A percentile compares a stretch with the other conserved stretches of the same genome.
These are phyloP conservation scores for Penicillium rolfsii DNA, from an alignment of 2,329 filamentous ascomycete species.

Conservation along the genomic window DNA sequence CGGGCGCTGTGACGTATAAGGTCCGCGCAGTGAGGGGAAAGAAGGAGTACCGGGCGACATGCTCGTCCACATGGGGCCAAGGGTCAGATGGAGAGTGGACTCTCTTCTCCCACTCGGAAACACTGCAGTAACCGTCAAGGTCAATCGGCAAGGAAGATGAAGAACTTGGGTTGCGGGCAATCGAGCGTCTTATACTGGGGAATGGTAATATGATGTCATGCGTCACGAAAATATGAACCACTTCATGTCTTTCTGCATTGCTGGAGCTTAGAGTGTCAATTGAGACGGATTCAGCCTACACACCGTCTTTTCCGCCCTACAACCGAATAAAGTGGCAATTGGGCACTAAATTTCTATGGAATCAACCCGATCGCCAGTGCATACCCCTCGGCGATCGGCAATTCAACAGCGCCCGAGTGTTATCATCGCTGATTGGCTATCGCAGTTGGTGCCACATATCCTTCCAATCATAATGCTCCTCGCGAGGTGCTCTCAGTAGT, in stretches of 20 bases:
- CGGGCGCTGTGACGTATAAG: constrained; percentile 40
- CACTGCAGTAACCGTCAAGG: constrained; percentile 27
- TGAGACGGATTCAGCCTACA: not conserved
- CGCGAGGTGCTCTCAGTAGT: not conserved
- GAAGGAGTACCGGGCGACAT: constrained; percentile 34
- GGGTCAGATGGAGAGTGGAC: constrained; percentile 45
- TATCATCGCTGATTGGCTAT: not conserved
- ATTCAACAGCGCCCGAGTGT: not conserved
- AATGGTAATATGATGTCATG: constrained; percentile 3
- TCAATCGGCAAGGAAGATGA: not conserved
- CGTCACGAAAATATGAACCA: constrained; percentile 2
- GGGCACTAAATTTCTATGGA: not conserved
- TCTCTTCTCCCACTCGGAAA: constrained; percentile 42
- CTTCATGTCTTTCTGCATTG: not conserved
- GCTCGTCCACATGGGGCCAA: constrained; percentile 43
- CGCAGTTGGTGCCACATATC: not conserved
- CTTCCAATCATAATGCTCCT: not conserved
- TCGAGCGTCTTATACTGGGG: constrained; percentile 2
- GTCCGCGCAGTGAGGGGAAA: constrained; percentile 35
- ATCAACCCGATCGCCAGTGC: not conserved
- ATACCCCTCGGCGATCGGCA: not conserved
- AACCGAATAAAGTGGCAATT: too few relatives aligned
- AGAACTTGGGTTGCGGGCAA: constrained; percentile 1
- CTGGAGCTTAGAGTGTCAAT: not conserved
- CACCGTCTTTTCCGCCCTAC: not conserved